phyloP scores from a whole-genome alignment of 129 eudicot species.

The Escallonia rubra region DNA sequence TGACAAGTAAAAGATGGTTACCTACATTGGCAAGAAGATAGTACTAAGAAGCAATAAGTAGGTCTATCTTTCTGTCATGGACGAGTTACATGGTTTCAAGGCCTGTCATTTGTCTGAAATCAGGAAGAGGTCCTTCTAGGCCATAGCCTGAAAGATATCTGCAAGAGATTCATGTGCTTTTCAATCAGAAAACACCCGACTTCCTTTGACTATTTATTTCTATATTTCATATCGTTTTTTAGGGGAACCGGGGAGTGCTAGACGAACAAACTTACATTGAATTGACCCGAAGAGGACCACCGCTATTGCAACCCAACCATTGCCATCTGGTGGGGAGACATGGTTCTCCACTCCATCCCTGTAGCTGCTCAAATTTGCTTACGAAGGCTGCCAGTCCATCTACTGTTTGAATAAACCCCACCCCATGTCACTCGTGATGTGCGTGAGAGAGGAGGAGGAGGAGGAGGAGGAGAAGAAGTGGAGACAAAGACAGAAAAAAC shows the following conservation, averaged over 20 bases:
- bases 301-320: conserved; percentile 15
- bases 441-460: not conserved
- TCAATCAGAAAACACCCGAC: not conserved
- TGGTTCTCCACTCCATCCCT: conserved; percentile 25
- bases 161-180: not conserved
- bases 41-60: not conserved
- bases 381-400: conserved; percentile 7
- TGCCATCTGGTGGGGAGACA: conserved; percentile 20
- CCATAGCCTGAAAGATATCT: conserved; percentile 13
- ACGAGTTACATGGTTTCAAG: conserved; percentile 16
- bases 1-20: not conserved
- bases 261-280: not conserved
- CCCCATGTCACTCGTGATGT: not conserved
- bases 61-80: too few relatives aligned
- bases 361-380: conserved; percentile 1
- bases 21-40: not conserved
- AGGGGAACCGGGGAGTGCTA: not conserved
- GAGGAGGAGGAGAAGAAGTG: too few relatives aligned
- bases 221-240: not conserved
- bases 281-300: conserved; percentile 9
- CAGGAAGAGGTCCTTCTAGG: conserved; percentile 12
- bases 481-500: not conserved
- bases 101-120: conserved; percentile 19
- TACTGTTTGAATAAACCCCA: not conserved
- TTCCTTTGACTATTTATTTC: not conserved